phyloP scores from a whole-genome alignment of 2,329 filamentous ascomycete species.

The Lachnellula arida region DNA sequence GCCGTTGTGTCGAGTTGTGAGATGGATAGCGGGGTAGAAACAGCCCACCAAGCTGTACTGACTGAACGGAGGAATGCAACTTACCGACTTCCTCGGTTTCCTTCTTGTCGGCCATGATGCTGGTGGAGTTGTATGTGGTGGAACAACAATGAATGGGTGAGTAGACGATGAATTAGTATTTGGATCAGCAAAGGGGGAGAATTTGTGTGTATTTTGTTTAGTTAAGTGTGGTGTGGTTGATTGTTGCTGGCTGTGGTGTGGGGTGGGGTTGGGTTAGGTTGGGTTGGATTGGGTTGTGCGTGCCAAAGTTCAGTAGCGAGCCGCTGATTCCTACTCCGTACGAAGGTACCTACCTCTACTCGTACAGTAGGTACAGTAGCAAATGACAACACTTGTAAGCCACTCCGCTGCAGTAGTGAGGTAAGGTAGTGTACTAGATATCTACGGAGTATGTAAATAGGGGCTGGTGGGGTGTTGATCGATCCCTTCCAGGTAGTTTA shows the following conservation, averaged over 20 bases:
- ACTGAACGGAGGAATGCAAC: conserved; percentile 21
- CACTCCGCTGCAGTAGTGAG: not conserved
- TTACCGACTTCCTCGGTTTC: conserved; percentile 38
- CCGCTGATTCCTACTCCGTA: too few species aligned
- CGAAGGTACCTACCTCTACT: too few species aligned
- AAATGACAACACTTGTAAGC: too few species aligned
- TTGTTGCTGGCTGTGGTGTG: too few species aligned
- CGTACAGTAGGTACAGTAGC: too few species aligned
- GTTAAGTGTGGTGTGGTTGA: not conserved
- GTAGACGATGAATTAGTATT: not conserved
- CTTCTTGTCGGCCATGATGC: conserved; percentile 39
- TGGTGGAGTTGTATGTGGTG: not conserved
- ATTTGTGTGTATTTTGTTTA: not conserved
- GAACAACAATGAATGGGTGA: not conserved
- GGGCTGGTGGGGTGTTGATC: not conserved
- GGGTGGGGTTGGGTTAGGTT: too few species aligned
- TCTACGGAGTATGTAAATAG: not conserved
- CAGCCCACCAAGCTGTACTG: conserved; percentile 18
- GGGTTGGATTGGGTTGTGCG: too few species aligned
- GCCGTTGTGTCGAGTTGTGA: conserved; percentile 1
- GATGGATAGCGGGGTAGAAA: conserved; percentile 30
- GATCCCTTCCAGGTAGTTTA: not conserved
- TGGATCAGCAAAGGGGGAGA: not conserved
- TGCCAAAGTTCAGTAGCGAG: too few species aligned
- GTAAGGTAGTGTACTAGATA: not conserved